Percentiles rank a stretch among this genome's conserved stretches.
Conservation (phyloP, 75 land plant species). For the Selaginella tamariscina region DNA sequence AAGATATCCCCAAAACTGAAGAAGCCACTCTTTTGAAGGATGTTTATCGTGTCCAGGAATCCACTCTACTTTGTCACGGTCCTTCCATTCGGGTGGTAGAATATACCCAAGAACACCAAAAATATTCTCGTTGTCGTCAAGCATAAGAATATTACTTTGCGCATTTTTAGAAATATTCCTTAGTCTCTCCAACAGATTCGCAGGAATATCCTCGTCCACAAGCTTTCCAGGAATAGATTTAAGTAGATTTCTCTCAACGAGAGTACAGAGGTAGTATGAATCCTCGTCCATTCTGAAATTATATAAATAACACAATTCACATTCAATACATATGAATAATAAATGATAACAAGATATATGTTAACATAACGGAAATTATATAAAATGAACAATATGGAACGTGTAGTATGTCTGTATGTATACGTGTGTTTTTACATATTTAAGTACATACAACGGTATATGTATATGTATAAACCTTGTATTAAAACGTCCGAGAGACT, state of each 20-base stretch:
- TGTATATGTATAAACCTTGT: too few relatives aligned
- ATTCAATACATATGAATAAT: too few relatives aligned
- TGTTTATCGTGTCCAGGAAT: constrained; percentile 23
- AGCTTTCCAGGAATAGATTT: constrained; percentile 35
- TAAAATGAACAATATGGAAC: too few relatives aligned
- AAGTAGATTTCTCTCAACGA: constrained; percentile 45
- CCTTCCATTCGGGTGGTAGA: constrained; percentile 72
- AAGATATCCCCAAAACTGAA: constrained; percentile 62
- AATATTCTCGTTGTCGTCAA: constrained; percentile 30
- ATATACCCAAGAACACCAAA: constrained; percentile 39
- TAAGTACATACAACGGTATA: too few relatives aligned
- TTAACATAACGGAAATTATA: too few relatives aligned
- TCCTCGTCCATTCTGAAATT: constrained; percentile 24
- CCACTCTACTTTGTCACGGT: constrained; percentile 48
- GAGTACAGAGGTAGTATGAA: constrained; percentile 52
- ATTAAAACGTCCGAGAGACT: constrained; percentile 48
- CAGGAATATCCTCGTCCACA: constrained; percentile 44
- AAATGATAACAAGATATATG: too few relatives aligned
- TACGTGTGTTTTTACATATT: too few relatives aligned
- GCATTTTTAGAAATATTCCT: constrained; percentile 42
- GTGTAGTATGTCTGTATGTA: too few relatives aligned
- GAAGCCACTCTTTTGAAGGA: constrained; percentile 49
- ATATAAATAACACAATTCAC: too few relatives aligned
- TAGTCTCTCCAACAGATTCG: constrained; percentile 37
- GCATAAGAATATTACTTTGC: constrained; percentile 37